Base-by-base conservation (phyloP, 1,284 basidiomycete genomes). In the Trametes hirsuta region DNA sequence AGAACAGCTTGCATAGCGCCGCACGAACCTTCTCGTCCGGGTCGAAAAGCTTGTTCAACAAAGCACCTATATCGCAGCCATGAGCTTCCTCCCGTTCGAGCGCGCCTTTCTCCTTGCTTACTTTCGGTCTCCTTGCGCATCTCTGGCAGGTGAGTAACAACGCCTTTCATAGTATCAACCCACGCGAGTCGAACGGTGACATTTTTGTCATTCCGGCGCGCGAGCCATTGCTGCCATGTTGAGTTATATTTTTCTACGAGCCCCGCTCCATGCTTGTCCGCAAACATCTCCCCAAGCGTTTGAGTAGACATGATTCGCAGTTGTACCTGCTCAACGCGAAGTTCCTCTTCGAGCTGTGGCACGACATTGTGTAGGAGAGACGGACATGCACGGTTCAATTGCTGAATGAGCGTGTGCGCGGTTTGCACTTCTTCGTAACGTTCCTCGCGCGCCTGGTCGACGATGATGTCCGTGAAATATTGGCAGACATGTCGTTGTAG, bases 11-110 rank as follows among this genome's bases (percentile, higher is more conserved):
- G 79, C 94, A 96, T 0, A 89, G 87, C 0, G 94, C 90, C 1
- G 90, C 86, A 36, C 97, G 86, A 25, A 99, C 90, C 68, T 89
- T 93, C 66, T 99, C 97, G 65, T 99, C 97, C 0, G 93, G 87
- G 72, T 99, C 97, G 1, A 84, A 71, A 6, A 95, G 75, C 68
- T 95, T 94, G 12, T 76, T 72, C n/a, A 76, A 71, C 30, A 96
- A 76, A 14, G 84, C 76, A 8, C 85, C 93, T 91, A 68, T 24
- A 61, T 44, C 15, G 11, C 12, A 64, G 58, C 39, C 11, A 47
- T 39, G 46, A 30, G 9, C 22, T 1, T 25, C 1, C 5, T 24
- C 22, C n/a, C 36, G 6, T 9, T 36, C 22, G 9, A 21, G 10
- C 3, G 14, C 12, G 18, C 34, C 30, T 18, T 11, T 11, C 11